Conservation (phyloP, 495 filamentous ascomycete genomes). For the Aspergillus bertholletiae region DNA sequence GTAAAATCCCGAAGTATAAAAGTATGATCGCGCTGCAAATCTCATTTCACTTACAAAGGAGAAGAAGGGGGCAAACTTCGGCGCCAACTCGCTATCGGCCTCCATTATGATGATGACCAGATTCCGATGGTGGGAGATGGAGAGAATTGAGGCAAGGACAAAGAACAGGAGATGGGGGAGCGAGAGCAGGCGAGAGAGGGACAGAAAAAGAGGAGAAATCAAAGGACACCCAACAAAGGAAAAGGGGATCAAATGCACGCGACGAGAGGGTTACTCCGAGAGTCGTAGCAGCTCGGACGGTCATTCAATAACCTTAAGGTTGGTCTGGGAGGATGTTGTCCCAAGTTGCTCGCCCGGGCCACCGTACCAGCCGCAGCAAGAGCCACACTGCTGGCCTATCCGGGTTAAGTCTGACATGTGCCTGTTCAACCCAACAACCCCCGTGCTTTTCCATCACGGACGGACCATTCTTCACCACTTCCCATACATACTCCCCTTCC, state of each 20-base stretch:
- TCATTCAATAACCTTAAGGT: too few relatives aligned
- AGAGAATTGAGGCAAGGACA: too few relatives aligned
- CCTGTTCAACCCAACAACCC: slow-evolving; percentile 23
- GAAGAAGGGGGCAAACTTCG: slow-evolving; percentile 95
- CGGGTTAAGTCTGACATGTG: slow-evolving; percentile 26
- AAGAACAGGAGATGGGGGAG: not conserved
- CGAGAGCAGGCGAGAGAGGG: not conserved
- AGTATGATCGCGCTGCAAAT: slow-evolving; percentile 11
- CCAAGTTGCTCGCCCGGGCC: slow-evolving; percentile 17
- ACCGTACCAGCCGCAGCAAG: slow-evolving; percentile 13
- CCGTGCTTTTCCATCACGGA: slow-evolving; percentile 20
- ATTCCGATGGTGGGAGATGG: not conserved
- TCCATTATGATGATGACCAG: slow-evolving; percentile 51
- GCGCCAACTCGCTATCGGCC: slow-evolving; percentile 66
- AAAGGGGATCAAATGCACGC: too few relatives aligned
- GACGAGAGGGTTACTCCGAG: too few relatives aligned
- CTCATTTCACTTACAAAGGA: slow-evolving; percentile 71
- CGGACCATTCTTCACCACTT: slow-evolving; percentile 5
- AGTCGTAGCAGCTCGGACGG: too few relatives aligned
- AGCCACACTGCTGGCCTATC: slow-evolving; percentile 12
- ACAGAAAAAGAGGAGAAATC: not conserved
- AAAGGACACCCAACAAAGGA: not conserved
- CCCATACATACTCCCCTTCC: not conserved
- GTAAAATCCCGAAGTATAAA: not conserved
- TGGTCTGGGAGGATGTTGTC: not conserved